phyloP scores from a whole-genome alignment of 305 asterid species.

The Salvia sclarea region DNA sequence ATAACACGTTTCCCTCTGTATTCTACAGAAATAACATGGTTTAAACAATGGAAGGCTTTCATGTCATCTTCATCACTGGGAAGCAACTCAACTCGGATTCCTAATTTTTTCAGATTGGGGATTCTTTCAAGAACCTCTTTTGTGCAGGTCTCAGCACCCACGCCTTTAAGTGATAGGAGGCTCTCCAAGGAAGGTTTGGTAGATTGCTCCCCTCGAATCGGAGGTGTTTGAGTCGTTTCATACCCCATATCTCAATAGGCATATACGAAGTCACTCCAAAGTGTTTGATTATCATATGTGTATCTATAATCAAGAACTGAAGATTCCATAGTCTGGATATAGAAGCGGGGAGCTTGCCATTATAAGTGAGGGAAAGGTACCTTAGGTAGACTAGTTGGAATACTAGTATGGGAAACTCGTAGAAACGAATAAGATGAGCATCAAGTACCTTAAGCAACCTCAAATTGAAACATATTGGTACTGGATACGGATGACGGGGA shows the following conservation, averaged over 20 bases:
- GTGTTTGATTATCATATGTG: too few relatives aligned
- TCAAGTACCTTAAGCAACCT: neutral
- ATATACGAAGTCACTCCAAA: neutral
- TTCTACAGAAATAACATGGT: too few relatives aligned
- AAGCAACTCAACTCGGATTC: neutral
- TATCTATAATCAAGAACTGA: conserved; percentile 6
- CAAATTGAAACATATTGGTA: neutral
- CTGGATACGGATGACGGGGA: neutral
- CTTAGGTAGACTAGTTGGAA: neutral
- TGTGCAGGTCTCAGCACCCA: conserved; percentile 2
- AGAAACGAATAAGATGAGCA: conserved; percentile 1
- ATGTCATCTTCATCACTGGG: neutral
- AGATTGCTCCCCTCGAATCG: conserved; percentile 15
- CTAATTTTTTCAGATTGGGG: conserved; percentile 4
- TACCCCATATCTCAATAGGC: conserved; percentile 23
- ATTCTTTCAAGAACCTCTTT: neutral
- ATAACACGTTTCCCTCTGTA: too few relatives aligned
- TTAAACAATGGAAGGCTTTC: too few relatives aligned
- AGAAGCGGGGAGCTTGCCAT: neutral
- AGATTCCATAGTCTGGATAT: conserved; percentile 4
- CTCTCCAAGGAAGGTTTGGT: conserved; percentile 9
- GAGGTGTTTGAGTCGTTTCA: conserved; percentile 13
- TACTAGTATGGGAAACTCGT: conserved; percentile 7
- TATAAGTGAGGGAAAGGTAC: conserved; percentile 16
- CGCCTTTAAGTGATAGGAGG: conserved; percentile 1